Base-by-base conservation (phyloP, 768 basidiomycete genomes). In the Leccinum truebloodii region DNA sequence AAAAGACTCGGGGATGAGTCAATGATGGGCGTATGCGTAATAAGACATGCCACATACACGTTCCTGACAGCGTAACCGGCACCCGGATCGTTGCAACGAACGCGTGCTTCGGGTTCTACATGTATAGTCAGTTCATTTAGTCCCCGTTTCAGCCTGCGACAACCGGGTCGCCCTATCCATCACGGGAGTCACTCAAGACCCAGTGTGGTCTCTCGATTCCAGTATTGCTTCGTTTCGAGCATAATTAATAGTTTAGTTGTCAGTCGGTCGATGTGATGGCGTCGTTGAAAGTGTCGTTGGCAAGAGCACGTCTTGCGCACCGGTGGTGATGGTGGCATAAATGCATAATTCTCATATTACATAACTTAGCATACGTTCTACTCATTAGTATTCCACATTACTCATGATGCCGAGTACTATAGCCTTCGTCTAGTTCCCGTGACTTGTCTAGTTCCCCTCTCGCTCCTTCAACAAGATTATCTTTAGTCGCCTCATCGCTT, bases 401-500 rank as follows among this genome's bases (percentile, higher is more conserved):
- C 6, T 39, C 55, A 49, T 57, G 50, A 50, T 6, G 44, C 37
- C 37, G n/a, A 41, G 41, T 41, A 41, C n/a, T 20, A 60, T 20
- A 35, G 9, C 35, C 35, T 20, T 41, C 52, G 20, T 55, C 48
- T 46, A 46, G 44, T 46, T 22, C 2, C 20, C 44, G 20, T 30
- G 10, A 28, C 9, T 28, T 26, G 7, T 39, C 57, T 65, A 63
- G 35, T 59, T 55, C 34, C 28, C 56, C 20, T 60, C 63, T 49
- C 70, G 64, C 48, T 67, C 73, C 59, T 65, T 64, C 22, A 75
- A 56, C 39, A 77, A 62, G 3, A 83, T 81, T 34, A 63, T 72
- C 39, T 75, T 76, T 4, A 97, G 74, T 62, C 94, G 78, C 61
- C 74, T 77, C 63, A 95, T 70, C 2, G 87, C 94, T 76, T 88